Conservation (phyloP, 2,329 filamentous ascomycete genomes). For the Nigrospora oryzae region DNA sequence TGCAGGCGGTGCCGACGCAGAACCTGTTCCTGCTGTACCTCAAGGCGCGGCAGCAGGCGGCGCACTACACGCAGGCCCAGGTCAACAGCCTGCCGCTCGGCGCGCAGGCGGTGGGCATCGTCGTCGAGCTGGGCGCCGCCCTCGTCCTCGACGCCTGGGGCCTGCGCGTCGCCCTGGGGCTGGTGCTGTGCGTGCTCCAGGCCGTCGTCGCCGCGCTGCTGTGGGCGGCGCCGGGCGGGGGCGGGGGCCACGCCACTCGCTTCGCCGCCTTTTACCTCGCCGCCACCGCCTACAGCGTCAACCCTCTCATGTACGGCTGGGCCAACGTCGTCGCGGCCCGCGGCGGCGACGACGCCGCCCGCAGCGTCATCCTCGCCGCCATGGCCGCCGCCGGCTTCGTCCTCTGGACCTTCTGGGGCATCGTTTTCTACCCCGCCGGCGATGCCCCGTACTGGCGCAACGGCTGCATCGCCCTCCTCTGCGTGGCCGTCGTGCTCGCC, state of each 20-base stretch:
- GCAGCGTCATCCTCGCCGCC: background rate
- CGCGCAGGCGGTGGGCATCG: background rate
- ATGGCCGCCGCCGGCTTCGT: background rate
- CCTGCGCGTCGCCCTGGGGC: background rate
- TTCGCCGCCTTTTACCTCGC: background rate
- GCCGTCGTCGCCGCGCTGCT: background rate
- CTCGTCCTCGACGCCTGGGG: background rate
- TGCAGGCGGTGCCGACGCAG: background rate
- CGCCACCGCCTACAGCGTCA: background rate
- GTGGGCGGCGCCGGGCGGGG: background rate
- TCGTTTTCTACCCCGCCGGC: background rate
- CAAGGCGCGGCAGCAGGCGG: background rate
- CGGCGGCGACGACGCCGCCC: background rate
- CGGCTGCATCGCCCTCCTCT: background rate
- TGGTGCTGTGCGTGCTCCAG: background rate
- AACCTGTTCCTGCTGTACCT: background rate
- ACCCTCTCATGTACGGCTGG: background rate
- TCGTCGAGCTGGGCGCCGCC: background rate
- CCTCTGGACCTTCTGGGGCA: conserved; percentile 1
- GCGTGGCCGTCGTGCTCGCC: background rate
- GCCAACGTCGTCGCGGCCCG: background rate
- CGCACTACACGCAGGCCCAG: background rate
- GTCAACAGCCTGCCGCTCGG: background rate
- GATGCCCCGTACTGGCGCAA: conserved; percentile 1
- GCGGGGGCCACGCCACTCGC: background rate